Conservation (phyloP, 495 filamentous ascomycete species). For the Aspergillus nanangensis region DNA sequence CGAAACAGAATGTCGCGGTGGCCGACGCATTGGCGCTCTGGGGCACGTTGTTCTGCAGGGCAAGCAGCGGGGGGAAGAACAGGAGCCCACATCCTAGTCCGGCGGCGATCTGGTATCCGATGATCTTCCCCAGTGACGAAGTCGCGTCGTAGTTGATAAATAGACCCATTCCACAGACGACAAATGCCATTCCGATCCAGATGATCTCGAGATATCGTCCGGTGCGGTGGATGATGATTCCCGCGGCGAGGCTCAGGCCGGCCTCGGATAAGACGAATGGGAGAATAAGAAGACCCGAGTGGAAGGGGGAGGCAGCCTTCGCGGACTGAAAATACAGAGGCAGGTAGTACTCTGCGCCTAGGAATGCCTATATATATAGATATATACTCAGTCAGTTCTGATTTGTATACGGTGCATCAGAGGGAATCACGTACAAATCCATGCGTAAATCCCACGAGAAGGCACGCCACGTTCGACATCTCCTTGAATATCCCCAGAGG, state of each 20-base stretch:
- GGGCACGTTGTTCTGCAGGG: constrained; percentile 66
- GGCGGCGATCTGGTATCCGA: constrained; percentile 57
- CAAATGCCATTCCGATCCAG: constrained; percentile 40
- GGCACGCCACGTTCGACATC: constrained; percentile 53
- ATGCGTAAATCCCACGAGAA: constrained; percentile 50
- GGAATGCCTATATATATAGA: constrained; percentile 43
- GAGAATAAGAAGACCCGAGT: constrained; percentile 48
- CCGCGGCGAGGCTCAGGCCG: constrained; percentile 40
- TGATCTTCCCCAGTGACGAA: constrained; percentile 37
- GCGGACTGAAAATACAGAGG: constrained; percentile 56
- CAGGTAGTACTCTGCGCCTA: constrained; percentile 53
- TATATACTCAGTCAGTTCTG: too few species aligned
- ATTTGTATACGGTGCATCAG: too few species aligned
- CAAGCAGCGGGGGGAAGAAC: constrained; percentile 65
- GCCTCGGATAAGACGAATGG: constrained; percentile 50
- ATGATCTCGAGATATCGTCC: constrained; percentile 58
- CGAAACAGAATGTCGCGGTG: constrained; percentile 70
- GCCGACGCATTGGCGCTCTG: constrained; percentile 71
- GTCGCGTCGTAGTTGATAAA: constrained; percentile 41
- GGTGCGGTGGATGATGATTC: constrained; percentile 53
- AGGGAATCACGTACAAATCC: constrained; percentile 45
- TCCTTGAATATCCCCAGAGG: constrained; percentile 62
- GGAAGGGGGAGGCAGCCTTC: constrained; percentile 43
- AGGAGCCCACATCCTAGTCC: constrained; percentile 49
- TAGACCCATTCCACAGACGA: constrained; percentile 49